Base-by-base conservation (phyloP, 352 stramenopile genomes). In the Elongisporangium anandrum region DNA sequence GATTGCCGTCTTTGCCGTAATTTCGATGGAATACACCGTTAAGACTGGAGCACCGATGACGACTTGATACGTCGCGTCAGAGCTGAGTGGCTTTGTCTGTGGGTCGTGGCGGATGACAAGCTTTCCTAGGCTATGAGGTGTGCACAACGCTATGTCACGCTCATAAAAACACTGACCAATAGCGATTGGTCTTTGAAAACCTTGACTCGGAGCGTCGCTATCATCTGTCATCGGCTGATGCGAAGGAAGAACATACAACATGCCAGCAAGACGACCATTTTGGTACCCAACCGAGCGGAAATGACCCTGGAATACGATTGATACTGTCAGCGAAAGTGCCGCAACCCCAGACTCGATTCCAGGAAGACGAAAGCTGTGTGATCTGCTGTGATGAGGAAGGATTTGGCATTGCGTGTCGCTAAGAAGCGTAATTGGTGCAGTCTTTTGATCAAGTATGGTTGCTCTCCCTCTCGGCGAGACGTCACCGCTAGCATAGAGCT, bases 261-360 rank as follows among this genome's bases (percentile, higher is more conserved):
- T 88, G 12, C 68, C 82, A n/a, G 82, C 77, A 21, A 94, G 65
- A 1, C 82, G 71, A 20, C 85, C 85, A 34, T 89, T 87, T 56
- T 94, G 75, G 59, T 94, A 91, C 0, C 81, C 80, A 4, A 78
- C 60, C 0, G 74, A 79, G 20, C 75, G 77, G 70, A 94, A 94
- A 60, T 88, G 78, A 1, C 81, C 84, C 52, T 90, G 82, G 20
- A 92, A 92, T 9, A 88, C 73, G 10, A 90, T 68, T 0, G 82
- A 90, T 15, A 88, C 67, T 1, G 64, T 78, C 21, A 92, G 54
- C 15, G 74, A 70, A 7, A 92, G 57, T 4, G 87, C 76, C 13
- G 71, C 82, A 5, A 81, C 54, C 0, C 60, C 56, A 29, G 70
- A 57, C 2, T 47, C 47, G 12, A 59, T 50, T 17, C 57, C 66